phyloP scores from a whole-genome alignment of 345 rosid genomes.

The Gossypium thurberi region DNA sequence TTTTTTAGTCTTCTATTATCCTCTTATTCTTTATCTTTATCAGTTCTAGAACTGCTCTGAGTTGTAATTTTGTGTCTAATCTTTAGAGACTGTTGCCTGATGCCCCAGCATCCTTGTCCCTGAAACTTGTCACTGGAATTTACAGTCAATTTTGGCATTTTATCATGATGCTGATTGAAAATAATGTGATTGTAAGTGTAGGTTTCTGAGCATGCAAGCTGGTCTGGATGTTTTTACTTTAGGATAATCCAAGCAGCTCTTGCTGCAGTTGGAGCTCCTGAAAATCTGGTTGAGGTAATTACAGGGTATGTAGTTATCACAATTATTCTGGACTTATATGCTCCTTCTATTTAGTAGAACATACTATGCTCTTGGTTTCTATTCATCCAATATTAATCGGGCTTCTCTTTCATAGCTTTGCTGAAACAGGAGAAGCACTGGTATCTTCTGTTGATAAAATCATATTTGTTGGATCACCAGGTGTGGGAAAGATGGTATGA shows the following conservation, averaged over 20 bases:
- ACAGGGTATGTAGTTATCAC: constrained; percentile 59
- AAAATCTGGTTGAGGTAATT: constrained; percentile 83
- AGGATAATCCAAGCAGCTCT: constrained; percentile 93
- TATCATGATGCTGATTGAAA: constrained; percentile 15
- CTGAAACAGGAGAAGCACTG: constrained; percentile 94
- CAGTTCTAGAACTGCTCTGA: not conserved
- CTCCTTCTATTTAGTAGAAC: not conserved
- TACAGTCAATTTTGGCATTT: constrained; percentile 10
- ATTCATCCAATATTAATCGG: constrained; percentile 6
- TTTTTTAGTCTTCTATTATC: not conserved
- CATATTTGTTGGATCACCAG: constrained; percentile 96
- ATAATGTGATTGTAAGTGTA: constrained; percentile 27
- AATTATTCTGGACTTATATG: constrained; percentile 3
- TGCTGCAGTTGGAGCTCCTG: constrained; percentile 96
- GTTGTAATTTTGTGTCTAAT: not conserved
- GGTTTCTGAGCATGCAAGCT: constrained; percentile 94
- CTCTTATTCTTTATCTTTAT: not conserved
- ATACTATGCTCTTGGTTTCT: not conserved
- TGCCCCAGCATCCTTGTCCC: constrained; percentile 7
- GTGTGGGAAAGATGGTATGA: constrained; percentile 91
- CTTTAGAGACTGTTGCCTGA: not conserved
- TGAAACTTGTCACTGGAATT: not conserved
- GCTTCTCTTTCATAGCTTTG: constrained; percentile 46
- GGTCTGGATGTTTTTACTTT: constrained; percentile 94
- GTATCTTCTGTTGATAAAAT: constrained; percentile 88